Evolutionary conservation across 345 rosid genomes (phyloP).

Genomic region (Excoecaria agallocha): DNA sequence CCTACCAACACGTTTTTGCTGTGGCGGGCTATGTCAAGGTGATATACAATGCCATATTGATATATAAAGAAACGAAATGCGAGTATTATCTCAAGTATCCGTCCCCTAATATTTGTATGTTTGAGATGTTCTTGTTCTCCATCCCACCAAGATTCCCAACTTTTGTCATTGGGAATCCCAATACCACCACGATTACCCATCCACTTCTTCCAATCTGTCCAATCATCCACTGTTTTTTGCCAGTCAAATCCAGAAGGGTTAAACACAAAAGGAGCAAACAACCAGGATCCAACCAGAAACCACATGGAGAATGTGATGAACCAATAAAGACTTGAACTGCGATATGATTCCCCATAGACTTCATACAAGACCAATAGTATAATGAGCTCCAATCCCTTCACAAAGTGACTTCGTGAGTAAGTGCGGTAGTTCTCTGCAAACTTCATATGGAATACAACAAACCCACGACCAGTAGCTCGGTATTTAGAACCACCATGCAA

Average conservation of each 20-base stretch:
- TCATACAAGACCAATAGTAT: constrained; percentile 66
- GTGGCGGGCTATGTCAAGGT: constrained; percentile 75
- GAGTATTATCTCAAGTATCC: constrained; percentile 73
- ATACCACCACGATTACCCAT: constrained; percentile 96
- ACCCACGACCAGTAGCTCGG: constrained; percentile 83
- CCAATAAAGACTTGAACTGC: constrained; percentile 61
- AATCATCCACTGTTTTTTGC: constrained; percentile 95
- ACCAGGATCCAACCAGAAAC: constrained; percentile 93
- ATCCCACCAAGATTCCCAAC: constrained; percentile 99
- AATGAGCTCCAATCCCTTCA: constrained; percentile 79
- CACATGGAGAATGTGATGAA: constrained; percentile 84
- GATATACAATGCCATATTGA: constrained; percentile 96
- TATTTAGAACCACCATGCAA: constrained; percentile 90
- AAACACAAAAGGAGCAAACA: constrained; percentile 90
- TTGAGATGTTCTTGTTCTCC: constrained; percentile 81
- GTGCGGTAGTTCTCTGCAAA: constrained; percentile 84
- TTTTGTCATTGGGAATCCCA: constrained; percentile 57
- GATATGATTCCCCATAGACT: constrained; percentile 69
- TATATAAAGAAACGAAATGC: constrained; percentile 74
- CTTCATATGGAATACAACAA: constrained; percentile 89
- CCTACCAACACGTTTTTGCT: constrained; percentile 62
- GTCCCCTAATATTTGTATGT: constrained; percentile 63
- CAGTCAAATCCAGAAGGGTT: constrained; percentile 96
- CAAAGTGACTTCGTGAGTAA: constrained; percentile 92
- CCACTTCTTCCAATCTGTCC: constrained; percentile 99